Percentiles rank a stretch among this genome's conserved stretches.
phyloP scores from a whole-genome alignment of 345 rosid species.

The Citrus inodora region DNA sequence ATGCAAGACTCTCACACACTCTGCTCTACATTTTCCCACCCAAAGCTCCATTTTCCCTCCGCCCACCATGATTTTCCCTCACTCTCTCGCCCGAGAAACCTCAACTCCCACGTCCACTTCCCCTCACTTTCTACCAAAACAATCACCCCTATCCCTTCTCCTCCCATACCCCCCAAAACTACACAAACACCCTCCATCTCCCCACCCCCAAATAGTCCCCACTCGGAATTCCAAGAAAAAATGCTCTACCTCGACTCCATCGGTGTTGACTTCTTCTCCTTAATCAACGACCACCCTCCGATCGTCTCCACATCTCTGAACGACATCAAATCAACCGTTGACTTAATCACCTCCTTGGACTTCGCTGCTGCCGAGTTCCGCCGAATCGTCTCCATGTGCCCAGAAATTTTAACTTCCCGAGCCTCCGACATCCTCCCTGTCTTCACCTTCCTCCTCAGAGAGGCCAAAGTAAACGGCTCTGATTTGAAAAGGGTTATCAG shows the following conservation, averaged over 20 bases:
- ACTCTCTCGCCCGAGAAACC: conserved; percentile 40
- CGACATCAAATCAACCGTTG: conserved; percentile 58
- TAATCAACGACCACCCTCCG: conserved; percentile 49
- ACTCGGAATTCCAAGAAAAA: conserved; percentile 57
- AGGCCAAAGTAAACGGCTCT: conserved; percentile 52
- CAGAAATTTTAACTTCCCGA: conserved; percentile 47
- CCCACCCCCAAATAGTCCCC: conserved; percentile 21
- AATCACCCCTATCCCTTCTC: conserved; percentile 37
- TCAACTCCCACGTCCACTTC: conserved; percentile 38
- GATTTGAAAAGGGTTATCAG: conserved; percentile 52
- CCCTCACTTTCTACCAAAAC: conserved; percentile 47
- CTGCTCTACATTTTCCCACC: conserved; percentile 21
- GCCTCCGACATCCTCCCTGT: conserved; percentile 45
- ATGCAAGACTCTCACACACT: conserved; percentile 46
- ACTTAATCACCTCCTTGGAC: conserved; percentile 50
- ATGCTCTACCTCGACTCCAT: conserved; percentile 74
- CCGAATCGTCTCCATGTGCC: conserved; percentile 77
- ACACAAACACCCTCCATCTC: conserved; percentile 21
- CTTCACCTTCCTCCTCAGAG: conserved; percentile 92
- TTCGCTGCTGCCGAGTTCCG: conserved; percentile 58
- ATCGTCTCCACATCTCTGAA: conserved; percentile 48
- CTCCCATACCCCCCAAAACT: conserved; percentile 33
- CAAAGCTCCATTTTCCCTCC: conserved; percentile 19
- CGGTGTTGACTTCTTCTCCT: conserved; percentile 68
- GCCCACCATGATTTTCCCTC: conserved; percentile 34